Evolutionary conservation across 2,329 filamentous ascomycete genomes (phyloP).

Genomic region (Xylariaceae sp.): DNA sequence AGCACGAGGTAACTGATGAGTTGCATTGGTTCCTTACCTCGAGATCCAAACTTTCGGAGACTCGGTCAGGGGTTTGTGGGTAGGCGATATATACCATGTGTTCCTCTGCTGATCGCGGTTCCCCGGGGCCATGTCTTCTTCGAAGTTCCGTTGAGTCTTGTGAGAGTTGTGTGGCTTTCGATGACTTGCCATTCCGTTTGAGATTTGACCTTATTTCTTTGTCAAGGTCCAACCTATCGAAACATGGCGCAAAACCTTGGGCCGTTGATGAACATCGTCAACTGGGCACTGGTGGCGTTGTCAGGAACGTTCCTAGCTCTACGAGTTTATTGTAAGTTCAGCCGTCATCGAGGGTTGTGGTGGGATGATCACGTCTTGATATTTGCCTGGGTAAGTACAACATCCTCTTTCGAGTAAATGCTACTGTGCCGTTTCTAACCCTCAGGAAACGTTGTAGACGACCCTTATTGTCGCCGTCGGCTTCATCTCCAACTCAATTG

Average conservation of each 20-base stretch:
- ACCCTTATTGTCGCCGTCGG: constrained; percentile 18
- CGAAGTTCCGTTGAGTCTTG: background rate
- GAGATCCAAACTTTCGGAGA: constrained; percentile 6
- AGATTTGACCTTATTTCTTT: background rate
- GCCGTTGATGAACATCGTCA: constrained; percentile 26
- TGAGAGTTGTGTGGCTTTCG: background rate
- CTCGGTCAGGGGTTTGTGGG: constrained; percentile 1
- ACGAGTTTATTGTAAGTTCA: constrained; percentile 29
- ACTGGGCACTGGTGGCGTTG: constrained; percentile 25
- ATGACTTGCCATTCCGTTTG: background rate
- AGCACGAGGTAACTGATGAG: constrained; percentile 1
- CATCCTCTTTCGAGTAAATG: too few species aligned
- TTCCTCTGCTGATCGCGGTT: constrained; percentile 3
- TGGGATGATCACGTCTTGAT: constrained; percentile 31
- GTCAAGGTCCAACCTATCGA: background rate
- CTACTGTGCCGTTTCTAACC: background rate
- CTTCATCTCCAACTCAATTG: constrained; percentile 22
- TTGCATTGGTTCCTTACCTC: constrained; percentile 1
- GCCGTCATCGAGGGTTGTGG: constrained; percentile 26
- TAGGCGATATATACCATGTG: constrained; percentile 10
- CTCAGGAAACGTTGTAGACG: background rate
- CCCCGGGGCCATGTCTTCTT: background rate
- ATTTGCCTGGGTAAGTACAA: constrained; percentile 21
- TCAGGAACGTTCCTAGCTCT: constrained; percentile 22
- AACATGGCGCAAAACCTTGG: constrained; percentile 18